These are phyloP conservation scores for Podaxis sp. DNA, from an alignment of 768 basidiomycete species.

Conservation along the genomic window DNA sequence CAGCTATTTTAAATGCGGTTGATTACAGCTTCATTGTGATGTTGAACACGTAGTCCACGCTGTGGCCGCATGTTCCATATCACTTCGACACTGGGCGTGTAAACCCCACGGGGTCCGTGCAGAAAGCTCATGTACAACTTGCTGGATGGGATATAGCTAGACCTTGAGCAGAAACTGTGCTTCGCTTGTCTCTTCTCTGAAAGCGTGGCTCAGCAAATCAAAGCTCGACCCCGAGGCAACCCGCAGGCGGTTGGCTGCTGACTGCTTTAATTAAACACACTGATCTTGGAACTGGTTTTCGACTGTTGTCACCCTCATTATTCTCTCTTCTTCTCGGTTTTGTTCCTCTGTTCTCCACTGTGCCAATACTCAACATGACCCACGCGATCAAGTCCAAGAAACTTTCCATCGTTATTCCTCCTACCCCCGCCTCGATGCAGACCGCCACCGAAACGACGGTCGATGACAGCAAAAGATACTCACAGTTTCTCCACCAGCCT, in stretches of 20 bases:
- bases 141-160: background rate
- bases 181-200: background rate
- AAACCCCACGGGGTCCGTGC: conserved; percentile 8
- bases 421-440: conserved; percentile 18
- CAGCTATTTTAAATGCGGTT: background rate
- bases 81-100: conserved; percentile 1
- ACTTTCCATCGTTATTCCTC: conserved; percentile 28
- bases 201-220: background rate
- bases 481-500: conserved; percentile 10
- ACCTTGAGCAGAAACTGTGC: background rate
- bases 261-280: background rate
- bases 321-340: background rate
- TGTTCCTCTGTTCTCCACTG: background rate
- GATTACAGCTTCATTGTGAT: background rate
- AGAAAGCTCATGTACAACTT: conserved; percentile 5
- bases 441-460: conserved; percentile 11
- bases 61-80: conserved; percentile 1
- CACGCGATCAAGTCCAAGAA: conserved; percentile 17
- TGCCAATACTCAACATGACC: background rate
- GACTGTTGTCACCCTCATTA: too few relatives aligned
- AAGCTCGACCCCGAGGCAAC: background rate
- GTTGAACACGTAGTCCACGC: background rate
- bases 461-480: conserved; percentile 5
- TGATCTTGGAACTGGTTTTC: background rate
- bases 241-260: background rate